phyloP scores from a whole-genome alignment of 2,329 filamentous ascomycete genomes.

The Pseudogymnoascus sp. region DNA sequence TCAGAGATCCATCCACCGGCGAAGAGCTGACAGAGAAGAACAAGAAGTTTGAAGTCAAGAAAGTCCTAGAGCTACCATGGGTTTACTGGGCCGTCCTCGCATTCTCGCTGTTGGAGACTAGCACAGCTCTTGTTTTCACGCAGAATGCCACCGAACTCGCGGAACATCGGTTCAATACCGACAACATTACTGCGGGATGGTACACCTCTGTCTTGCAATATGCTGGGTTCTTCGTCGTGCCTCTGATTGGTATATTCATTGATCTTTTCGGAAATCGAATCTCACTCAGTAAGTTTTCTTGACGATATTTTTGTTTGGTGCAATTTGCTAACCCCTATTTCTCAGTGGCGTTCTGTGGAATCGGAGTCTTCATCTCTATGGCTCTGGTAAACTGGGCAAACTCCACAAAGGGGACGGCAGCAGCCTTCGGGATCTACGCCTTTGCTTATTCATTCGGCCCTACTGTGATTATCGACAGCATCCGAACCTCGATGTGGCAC shows the following conservation, averaged over 20 bases:
- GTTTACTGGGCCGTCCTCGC: constrained; percentile 46
- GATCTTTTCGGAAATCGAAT: constrained; percentile 47
- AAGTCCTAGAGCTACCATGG: constrained; percentile 51
- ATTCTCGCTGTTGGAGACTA: constrained; percentile 52
- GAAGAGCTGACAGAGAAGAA: constrained; percentile 52
- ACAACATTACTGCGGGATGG: constrained; percentile 48
- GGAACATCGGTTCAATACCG: constrained; percentile 48
- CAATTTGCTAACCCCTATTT: background rate
- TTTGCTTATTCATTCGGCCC: constrained; percentile 47
- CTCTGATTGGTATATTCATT: constrained; percentile 45
- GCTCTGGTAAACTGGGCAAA: constrained; percentile 44
- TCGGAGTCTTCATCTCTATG: constrained; percentile 45
- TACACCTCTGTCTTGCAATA: constrained; percentile 50
- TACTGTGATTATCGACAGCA: constrained; percentile 50
- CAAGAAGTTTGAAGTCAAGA: constrained; percentile 45
- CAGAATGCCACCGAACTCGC: constrained; percentile 54
- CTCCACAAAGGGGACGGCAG: constrained; percentile 42
- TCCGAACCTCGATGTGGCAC: constrained; percentile 51
- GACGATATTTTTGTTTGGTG: too few relatives aligned
- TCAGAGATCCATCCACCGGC: constrained; percentile 46
- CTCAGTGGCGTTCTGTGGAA: constrained; percentile 35
- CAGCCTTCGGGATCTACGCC: constrained; percentile 51
- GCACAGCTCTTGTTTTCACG: constrained; percentile 43
- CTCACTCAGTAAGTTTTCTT: constrained; percentile 29
- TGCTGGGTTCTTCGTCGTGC: constrained; percentile 49